Percentiles rank a stretch among this genome's conserved stretches.
phyloP scores from a whole-genome alignment of 2,329 filamentous ascomycete species.

The Hypoxylon sp. region DNA sequence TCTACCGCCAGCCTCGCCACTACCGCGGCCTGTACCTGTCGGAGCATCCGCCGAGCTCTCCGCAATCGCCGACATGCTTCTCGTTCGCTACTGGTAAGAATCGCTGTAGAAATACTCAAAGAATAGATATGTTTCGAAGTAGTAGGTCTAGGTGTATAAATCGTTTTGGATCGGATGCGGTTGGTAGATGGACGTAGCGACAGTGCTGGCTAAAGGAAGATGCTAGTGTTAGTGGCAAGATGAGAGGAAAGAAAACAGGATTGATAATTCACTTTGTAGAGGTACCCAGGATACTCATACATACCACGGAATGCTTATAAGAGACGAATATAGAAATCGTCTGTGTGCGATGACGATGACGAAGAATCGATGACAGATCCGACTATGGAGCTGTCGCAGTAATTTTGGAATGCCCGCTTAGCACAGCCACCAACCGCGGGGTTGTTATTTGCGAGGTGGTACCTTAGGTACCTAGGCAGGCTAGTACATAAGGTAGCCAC shows the following conservation, averaged over 20 bases:
- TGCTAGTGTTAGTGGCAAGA: not conserved
- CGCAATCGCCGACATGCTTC: conserved; percentile 28
- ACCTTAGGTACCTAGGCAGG: too few relatives aligned
- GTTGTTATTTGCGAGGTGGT: not conserved
- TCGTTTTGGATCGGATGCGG: not conserved
- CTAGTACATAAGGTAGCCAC: conserved; percentile 8
- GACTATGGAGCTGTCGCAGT: not conserved
- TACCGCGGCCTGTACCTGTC: conserved; percentile 43
- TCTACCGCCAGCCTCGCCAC: conserved; percentile 51
- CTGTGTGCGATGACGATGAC: not conserved
- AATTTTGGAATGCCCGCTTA: not conserved
- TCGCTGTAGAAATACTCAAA: not conserved
- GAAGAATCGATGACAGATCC: conserved; percentile 9
- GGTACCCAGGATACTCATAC: not conserved
- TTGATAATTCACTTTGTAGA: not conserved
- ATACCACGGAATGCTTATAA: not conserved
- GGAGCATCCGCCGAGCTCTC: conserved; percentile 22
- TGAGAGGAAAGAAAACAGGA: not conserved
- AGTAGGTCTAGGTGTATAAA: not conserved
- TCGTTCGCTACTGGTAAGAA: not conserved
- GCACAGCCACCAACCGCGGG: conserved; percentile 23
- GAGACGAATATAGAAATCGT: not conserved
- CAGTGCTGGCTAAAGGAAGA: not conserved
- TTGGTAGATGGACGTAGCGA: not conserved
- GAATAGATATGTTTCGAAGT: not conserved